These are phyloP conservation scores for Camelina neglecta DNA, from an alignment of 345 rosid genomes.

Conservation along the genomic window DNA sequence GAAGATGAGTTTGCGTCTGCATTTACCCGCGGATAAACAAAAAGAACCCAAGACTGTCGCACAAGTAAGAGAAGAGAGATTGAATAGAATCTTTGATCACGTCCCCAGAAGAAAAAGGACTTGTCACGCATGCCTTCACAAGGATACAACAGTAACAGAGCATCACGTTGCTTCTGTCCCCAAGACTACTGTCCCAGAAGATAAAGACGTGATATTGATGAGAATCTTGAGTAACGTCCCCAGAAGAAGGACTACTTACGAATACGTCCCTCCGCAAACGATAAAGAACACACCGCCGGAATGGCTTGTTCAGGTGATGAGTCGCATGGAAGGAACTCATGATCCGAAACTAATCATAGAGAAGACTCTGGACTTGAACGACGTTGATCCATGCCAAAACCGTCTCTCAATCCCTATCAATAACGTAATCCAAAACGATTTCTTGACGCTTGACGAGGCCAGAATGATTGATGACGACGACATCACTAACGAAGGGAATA, in stretches of 20 bases:
- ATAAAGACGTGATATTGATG: background rate
- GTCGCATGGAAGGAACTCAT: background rate
- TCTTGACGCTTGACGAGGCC: constrained; percentile 23
- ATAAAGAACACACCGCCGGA: background rate
- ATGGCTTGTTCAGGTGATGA: constrained; percentile 15
- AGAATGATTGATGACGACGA: background rate
- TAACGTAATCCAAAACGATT: background rate
- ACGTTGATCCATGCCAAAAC: constrained; percentile 9
- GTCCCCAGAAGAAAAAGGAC: constrained; percentile 25
- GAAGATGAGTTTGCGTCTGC: constrained; percentile 2
- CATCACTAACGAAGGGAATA: background rate
- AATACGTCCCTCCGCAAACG: background rate
- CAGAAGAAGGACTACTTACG: background rate
- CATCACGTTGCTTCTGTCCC: background rate
- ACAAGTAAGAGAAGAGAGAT: background rate
- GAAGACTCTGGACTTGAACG: constrained; percentile 22
- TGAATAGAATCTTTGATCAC: constrained; percentile 11
- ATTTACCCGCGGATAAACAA: background rate
- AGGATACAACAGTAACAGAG: background rate
- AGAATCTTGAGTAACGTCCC: constrained; percentile 17
- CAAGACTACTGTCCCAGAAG: background rate
- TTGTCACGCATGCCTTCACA: too few relatives aligned
- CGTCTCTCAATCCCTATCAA: constrained; percentile 33
- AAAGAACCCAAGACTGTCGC: background rate
- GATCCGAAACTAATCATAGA: constrained; percentile 15